Evolutionary conservation across 1,139 yeast genomes (phyloP).

Genomic region (Suhomyces yuchorum): DNA sequence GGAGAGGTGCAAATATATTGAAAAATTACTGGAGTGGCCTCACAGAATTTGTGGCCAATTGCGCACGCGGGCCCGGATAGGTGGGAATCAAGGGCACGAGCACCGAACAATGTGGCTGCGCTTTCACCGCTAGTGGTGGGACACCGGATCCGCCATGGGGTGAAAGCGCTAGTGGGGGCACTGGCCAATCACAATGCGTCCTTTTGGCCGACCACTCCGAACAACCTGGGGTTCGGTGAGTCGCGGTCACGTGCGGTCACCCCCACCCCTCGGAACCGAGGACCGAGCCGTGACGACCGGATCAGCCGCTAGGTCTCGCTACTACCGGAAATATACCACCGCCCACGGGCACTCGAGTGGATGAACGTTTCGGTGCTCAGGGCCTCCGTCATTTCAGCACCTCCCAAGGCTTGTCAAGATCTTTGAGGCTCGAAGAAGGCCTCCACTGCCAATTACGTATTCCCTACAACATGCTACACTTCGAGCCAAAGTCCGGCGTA

Average conservation of each 20-base stretch:
- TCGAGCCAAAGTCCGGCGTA: too few species aligned
- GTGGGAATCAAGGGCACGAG: background rate
- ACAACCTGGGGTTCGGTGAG: constrained; percentile 2
- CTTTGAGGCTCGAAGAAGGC: too few species aligned
- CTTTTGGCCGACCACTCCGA: constrained; percentile 14
- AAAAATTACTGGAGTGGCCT: constrained; percentile 2
- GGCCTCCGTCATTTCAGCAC: too few species aligned
- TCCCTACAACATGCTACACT: too few species aligned
- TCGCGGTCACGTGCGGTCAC: constrained; percentile 2
- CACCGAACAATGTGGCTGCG: background rate
- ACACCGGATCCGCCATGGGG: background rate
- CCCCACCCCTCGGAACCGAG: background rate
- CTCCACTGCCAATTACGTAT: too few species aligned
- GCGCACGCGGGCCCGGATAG: constrained; percentile 1
- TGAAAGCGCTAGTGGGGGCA: background rate
- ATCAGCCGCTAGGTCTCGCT: too few species aligned
- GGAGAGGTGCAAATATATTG: constrained; percentile 11
- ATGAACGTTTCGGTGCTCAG: too few species aligned
- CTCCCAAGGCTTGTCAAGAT: too few species aligned
- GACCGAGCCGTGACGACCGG: too few species aligned
- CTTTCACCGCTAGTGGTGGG: background rate
- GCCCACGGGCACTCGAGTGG: too few species aligned
- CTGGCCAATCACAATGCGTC: constrained; percentile 13
- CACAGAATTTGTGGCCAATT: background rate
- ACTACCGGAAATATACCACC: too few species aligned